Conservation (phyloP, 306 rosid genomes). For the Prunus dulcis region DNA sequence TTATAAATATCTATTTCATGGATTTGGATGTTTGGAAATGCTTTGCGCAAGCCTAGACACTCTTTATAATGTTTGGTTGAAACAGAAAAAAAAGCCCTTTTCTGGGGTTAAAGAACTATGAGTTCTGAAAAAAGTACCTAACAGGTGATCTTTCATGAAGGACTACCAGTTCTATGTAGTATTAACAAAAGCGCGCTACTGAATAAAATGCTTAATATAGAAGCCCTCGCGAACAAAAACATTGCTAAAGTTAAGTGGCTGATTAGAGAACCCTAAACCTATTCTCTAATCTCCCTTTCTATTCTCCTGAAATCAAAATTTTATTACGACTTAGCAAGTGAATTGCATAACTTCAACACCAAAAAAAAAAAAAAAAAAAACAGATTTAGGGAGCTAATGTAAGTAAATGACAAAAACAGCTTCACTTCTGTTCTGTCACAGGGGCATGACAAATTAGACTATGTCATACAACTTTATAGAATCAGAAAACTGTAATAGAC, state of each 20-base stretch:
- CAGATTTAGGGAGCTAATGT: not conserved
- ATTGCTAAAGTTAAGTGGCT: not conserved
- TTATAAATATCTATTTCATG: not conserved
- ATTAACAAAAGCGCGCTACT: not conserved
- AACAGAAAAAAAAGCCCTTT: not conserved
- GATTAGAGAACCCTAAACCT: not conserved
- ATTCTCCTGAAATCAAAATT: not conserved
- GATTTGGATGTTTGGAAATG: not conserved
- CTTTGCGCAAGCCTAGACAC: not conserved
- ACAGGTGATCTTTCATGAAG: not conserved
- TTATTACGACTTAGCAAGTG: too few species aligned
- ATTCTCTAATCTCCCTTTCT: not conserved
- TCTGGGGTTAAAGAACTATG: not conserved
- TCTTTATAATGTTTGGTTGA: not conserved
- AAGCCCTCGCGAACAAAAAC: not conserved
- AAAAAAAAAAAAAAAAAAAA: not conserved
- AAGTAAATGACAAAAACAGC: not conserved
- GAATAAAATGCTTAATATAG: not conserved
- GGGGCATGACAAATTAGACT: not conserved
- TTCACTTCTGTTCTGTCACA: not conserved
- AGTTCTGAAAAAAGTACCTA: not conserved
- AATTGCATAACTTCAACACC: not conserved
- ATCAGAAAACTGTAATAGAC: not conserved
- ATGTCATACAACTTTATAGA: not conserved
- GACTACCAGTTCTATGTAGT: not conserved